Base-by-base conservation (phyloP, 2,329 filamentous ascomycete species). In the Aspergillus costaricaensis region DNA sequence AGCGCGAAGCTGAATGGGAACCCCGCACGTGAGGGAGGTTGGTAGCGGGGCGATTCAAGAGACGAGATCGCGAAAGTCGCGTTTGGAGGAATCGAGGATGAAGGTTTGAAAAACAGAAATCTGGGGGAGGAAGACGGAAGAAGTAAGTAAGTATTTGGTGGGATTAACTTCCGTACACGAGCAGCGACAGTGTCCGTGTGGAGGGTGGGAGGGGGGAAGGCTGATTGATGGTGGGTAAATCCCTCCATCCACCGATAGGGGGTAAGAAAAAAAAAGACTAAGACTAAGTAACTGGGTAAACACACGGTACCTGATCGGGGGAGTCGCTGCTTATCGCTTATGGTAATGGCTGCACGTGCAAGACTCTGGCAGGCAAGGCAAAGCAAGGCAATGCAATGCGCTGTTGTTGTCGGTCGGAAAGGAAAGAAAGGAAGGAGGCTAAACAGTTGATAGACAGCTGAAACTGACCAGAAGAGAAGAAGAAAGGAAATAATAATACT, bases 11-110 rank as follows among this genome's bases (percentile, higher is more conserved):
- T 58, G 62, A 36, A 66, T 51, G 38, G 59, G 54, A 63, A 66
- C 67, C 67, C 67, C 67, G 67, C 67, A 69, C 66, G 67, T 64
- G 57, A 65, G 62, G 53, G 56, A 50, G 52, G 32, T 36, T 36
- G 32, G 58, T 27, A 59, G 58, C 57, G 61, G 60, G 63, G 60
- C 59, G 38, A 51, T 47, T 43, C 15, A 47, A 55, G 19, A 15
- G 12, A 15, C 39, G n/a, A 55, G 52, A 30, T 36, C 39, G 39
- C 23, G 10, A 17, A 47, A n/a, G 19, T 25, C 50, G 23, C 39
- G 52, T 44, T 23, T 14, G 12, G 32, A 41, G 19, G 3, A n/a
- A 5, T 55, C 15, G 12, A 36, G 32, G 32, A 36, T 6, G 32
- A 36, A 36, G 21, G 17, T 17, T 17, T 25, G 25, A 36, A 3